These are phyloP conservation scores for Tothia fuscella DNA, from an alignment of 2,329 filamentous ascomycete species.

Conservation along the genomic window DNA sequence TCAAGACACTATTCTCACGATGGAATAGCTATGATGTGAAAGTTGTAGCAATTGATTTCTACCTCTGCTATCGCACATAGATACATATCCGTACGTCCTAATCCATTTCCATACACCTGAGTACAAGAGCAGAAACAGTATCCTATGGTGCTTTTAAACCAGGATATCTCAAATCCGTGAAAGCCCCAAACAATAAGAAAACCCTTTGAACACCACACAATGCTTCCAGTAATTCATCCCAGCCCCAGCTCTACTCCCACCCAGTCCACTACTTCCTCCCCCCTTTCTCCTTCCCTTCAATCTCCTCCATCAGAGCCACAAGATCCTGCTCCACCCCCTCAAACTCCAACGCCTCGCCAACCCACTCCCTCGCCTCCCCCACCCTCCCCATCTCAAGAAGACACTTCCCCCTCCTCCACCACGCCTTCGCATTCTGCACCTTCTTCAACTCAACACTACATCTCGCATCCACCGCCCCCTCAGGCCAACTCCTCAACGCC, in stretches of 20 bases:
- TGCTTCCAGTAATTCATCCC: neutral
- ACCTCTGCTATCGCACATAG: too few species aligned
- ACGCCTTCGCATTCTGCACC: conserved; percentile 82
- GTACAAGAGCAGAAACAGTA: too few species aligned
- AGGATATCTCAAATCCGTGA: too few species aligned
- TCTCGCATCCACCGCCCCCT: conserved; percentile 79
- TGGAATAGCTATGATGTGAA: too few species aligned
- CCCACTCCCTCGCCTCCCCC: conserved; percentile 71
- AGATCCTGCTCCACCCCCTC: conserved; percentile 48
- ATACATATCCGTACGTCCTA: too few species aligned
- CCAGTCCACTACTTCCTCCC: conserved; percentile 4
- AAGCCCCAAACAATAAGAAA: too few species aligned
- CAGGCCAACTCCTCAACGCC: conserved; percentile 68
- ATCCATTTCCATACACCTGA: too few species aligned
- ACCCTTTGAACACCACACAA: neutral
- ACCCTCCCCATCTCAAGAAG: conserved; percentile 81
- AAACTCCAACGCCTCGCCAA: conserved; percentile 66
- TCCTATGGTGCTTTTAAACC: too few species aligned
- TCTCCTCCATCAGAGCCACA: conserved; percentile 28
- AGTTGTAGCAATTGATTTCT: too few species aligned
- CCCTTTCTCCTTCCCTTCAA: conserved; percentile 46
- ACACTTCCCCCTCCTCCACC: conserved; percentile 80
- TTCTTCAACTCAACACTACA: conserved; percentile 78
- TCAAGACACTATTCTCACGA: too few species aligned
- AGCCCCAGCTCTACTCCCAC: neutral